A percentile compares a stretch with the other conserved stretches of the same genome.
Evolutionary conservation across 768 basidiomycete species (phyloP).

Genomic region (Auricularia sp.): DNA sequence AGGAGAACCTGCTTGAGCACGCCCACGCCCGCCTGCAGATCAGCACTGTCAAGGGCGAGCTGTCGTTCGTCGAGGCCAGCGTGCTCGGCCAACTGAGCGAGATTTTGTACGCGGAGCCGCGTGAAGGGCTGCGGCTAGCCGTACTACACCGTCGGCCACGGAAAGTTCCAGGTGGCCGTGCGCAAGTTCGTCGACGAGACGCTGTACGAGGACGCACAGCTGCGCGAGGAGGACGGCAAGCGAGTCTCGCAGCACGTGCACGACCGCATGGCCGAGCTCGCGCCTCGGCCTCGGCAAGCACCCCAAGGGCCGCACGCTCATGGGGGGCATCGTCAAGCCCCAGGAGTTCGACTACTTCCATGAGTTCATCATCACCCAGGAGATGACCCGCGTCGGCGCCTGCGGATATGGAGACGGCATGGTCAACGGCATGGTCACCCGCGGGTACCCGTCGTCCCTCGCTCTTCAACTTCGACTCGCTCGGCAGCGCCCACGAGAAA

Average conservation of each 20-base stretch:
- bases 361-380: slow-evolving; percentile 74
- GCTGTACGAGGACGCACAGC: slow-evolving; percentile 37
- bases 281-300: slow-evolving; percentile 86
- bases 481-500: slow-evolving; percentile 13
- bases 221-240: slow-evolving; percentile 85
- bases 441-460: slow-evolving; percentile 48
- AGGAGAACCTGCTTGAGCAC: slow-evolving; percentile 69
- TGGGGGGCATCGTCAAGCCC: slow-evolving; percentile 65
- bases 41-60: slow-evolving; percentile 59
- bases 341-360: slow-evolving; percentile 87
- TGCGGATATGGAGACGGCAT: slow-evolving; percentile 79
- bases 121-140: slow-evolving; percentile 58
- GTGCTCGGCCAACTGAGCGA: slow-evolving; percentile 50
- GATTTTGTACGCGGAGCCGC: slow-evolving; percentile 82
- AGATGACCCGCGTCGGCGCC: slow-evolving; percentile 55
- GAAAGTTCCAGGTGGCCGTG: slow-evolving; percentile 48
- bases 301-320: slow-evolving; percentile 64
- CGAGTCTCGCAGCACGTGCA: slow-evolving; percentile 69
- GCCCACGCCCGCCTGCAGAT: slow-evolving; percentile 67
- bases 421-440: slow-evolving; percentile 69
- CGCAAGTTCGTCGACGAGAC: slow-evolving; percentile 61
- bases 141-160: slow-evolving; percentile 65
- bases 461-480: slow-evolving; percentile 65
- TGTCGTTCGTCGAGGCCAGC: slow-evolving; percentile 40
- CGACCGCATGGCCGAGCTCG: slow-evolving; percentile 72